phyloP scores from a whole-genome alignment of 176 grass and related monocot species.

The sorghum (Sorghum bicolor) region DNA sequence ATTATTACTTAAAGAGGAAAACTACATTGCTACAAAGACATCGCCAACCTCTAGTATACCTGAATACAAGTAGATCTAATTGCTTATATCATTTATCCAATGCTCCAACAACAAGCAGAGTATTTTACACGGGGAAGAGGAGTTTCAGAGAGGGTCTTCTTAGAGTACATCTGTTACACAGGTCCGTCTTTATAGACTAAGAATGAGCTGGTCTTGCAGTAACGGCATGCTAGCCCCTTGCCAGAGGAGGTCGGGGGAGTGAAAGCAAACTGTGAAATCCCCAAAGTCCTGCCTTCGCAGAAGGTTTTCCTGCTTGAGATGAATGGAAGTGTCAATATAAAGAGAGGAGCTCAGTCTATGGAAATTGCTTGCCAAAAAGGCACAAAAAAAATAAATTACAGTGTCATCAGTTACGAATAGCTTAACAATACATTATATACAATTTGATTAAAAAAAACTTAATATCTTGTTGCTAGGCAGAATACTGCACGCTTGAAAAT shows the following conservation, averaged over 20 bases:
- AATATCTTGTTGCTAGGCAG: neutral
- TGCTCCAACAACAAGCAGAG: neutral
- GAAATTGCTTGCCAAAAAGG: neutral
- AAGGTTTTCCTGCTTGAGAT: slow-evolving; percentile 57
- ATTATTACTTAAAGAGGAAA: neutral
- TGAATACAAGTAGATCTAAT: neutral
- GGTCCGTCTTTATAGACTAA: slow-evolving; percentile 62
- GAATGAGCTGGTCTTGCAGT: slow-evolving; percentile 61
- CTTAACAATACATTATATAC: neutral
- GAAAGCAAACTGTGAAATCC: slow-evolving; percentile 67
- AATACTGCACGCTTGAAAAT: neutral
- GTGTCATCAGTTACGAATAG: neutral
- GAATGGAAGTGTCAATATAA: neutral
- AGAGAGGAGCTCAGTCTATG: neutral
- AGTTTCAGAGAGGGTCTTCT: neutral
- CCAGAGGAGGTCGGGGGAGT: slow-evolving; percentile 67
- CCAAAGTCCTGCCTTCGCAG: slow-evolving; percentile 20
- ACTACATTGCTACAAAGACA: neutral
- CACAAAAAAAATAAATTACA: neutral
- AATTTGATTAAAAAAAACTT: neutral
- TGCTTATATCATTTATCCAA: neutral
- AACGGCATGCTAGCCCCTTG: slow-evolving; percentile 60
- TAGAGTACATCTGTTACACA: slow-evolving; percentile 18
- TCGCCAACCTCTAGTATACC: neutral
- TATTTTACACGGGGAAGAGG: neutral